Conservation (phyloP, 225 moss, liverwort and hornwort species). For the Marchantia paleacea region DNA sequence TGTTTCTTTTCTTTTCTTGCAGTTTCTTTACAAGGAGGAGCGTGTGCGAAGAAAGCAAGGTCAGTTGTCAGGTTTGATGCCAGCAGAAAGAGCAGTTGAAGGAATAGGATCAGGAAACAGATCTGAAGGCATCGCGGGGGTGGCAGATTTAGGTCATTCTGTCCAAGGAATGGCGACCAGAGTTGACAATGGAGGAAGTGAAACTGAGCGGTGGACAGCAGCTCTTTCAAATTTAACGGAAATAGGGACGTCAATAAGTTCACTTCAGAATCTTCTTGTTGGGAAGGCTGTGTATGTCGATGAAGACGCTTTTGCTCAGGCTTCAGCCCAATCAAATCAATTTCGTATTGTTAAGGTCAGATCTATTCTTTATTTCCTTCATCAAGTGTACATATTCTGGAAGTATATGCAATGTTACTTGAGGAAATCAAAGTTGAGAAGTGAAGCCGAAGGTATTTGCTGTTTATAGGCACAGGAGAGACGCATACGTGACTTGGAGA, state of each 20-base stretch:
- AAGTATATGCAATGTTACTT: neutral
- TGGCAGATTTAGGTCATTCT: constrained; percentile 22
- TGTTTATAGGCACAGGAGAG: constrained; percentile 60
- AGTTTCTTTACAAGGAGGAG: constrained; percentile 17
- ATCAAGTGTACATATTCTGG: neutral
- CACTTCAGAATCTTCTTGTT: constrained; percentile 51
- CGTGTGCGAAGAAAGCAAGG: constrained; percentile 11
- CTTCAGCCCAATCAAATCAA: constrained; percentile 58
- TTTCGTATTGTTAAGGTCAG: constrained; percentile 60
- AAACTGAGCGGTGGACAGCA: constrained; percentile 53
- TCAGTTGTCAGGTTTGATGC: neutral
- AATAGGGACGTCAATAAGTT: constrained; percentile 54
- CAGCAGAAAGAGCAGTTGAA: constrained; percentile 5
- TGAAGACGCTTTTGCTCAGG: constrained; percentile 69
- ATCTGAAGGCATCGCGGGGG: constrained; percentile 15
- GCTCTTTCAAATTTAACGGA: constrained; percentile 65
- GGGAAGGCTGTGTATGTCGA: constrained; percentile 70
- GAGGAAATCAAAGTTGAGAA: neutral
- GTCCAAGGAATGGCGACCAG: constrained; percentile 18
- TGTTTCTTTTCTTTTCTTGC: neutral
- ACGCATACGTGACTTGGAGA: constrained; percentile 70
- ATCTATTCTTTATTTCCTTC: neutral
- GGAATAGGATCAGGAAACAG: constrained; percentile 6
- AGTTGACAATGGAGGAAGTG: constrained; percentile 43
- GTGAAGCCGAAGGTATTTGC: neutral